Conservation (phyloP, 1,284 basidiomycete genomes). For the Leccinum pachyderme region DNA sequence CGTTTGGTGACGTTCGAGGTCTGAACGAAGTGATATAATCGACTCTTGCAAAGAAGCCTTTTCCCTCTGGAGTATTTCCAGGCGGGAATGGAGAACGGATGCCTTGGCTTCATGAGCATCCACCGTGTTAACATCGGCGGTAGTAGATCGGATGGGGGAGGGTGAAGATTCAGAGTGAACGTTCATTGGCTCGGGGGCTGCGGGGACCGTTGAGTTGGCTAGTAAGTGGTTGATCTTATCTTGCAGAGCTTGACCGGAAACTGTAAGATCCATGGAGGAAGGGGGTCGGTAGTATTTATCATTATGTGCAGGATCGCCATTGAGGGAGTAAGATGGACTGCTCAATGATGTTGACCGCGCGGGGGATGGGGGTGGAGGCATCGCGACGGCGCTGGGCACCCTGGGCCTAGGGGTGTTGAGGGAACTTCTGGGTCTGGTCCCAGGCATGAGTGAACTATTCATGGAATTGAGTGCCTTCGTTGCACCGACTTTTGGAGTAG, state of each 20-base stretch:
- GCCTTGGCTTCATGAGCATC: conserved; percentile 33
- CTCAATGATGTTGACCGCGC: conserved; percentile 31
- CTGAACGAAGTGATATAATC: conserved; percentile 33
- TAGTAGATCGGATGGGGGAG: conserved; percentile 13
- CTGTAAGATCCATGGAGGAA: conserved; percentile 38
- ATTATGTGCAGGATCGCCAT: conserved; percentile 28
- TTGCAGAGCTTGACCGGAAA: conserved; percentile 45
- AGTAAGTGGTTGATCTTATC: conserved; percentile 50
- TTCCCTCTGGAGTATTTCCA: conserved; percentile 60
- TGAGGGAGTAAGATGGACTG: conserved; percentile 31
- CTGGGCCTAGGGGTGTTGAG: conserved; percentile 58
- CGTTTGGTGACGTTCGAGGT: conserved; percentile 32
- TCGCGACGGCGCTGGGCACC: conserved; percentile 69
- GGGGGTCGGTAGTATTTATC: conserved; percentile 22
- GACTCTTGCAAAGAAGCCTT: conserved; percentile 38
- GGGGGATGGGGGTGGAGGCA: conserved; percentile 75
- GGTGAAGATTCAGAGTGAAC: conserved; percentile 8
- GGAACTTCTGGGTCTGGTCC: conserved; percentile 45
- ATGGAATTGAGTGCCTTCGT: conserved; percentile 38
- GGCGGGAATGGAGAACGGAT: conserved; percentile 45
- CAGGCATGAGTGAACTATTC: conserved; percentile 40
- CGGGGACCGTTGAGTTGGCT: conserved; percentile 29
- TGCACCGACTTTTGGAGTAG: conserved; percentile 57
- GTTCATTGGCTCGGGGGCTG: conserved; percentile 15
- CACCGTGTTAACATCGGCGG: conserved; percentile 33